A percentile compares a stretch with the other conserved stretches of the same genome.
Conservation (phyloP, 805 yeast genomes). For the Myxozyma udenii region DNA sequence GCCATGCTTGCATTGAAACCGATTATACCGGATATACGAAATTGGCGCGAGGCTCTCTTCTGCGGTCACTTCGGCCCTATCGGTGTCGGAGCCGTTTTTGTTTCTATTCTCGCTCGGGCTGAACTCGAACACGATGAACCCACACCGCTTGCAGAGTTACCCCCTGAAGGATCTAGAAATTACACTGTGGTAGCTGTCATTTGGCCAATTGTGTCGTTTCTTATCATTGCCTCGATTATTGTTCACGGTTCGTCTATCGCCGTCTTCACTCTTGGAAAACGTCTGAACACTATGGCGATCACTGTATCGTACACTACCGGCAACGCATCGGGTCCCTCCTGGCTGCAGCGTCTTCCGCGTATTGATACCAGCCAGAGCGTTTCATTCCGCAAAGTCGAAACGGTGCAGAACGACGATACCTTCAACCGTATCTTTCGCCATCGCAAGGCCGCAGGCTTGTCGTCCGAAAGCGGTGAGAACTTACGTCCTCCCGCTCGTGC, state of each 20-base stretch:
- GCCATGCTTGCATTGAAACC: conserved; percentile 73
- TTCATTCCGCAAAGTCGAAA: conserved; percentile 80
- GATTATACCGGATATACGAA: conserved; percentile 77
- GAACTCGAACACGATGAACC: conserved; percentile 60
- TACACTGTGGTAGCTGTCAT: conserved; percentile 59
- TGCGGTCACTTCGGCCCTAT: conserved; percentile 97
- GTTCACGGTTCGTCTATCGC: conserved; percentile 95
- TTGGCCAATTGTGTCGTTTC: conserved; percentile 82
- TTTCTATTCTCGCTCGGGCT: conserved; percentile 72
- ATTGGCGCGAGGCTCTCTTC: conserved; percentile 91
- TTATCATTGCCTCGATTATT: conserved; percentile 74
- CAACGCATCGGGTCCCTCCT: conserved; percentile 59
- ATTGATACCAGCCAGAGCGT: conserved; percentile 73
- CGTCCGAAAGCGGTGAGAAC: conserved; percentile 7
- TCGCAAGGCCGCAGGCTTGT: conserved; percentile 6
- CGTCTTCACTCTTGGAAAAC: conserved; percentile 71
- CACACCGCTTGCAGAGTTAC: conserved; percentile 53
- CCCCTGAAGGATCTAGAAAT: conserved; percentile 51
- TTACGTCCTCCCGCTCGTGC: conserved; percentile 25
- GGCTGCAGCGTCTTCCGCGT: conserved; percentile 85
- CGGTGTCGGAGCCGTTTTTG: conserved; percentile 91
- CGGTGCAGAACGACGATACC: conserved; percentile 42
- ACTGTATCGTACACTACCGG: conserved; percentile 83
- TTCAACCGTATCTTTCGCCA: conserved; percentile 18
- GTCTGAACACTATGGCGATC: conserved; percentile 86